These are phyloP conservation scores for Annulohypoxylon bovei DNA, from an alignment of 495 filamentous ascomycete genomes.

Conservation along the genomic window DNA sequence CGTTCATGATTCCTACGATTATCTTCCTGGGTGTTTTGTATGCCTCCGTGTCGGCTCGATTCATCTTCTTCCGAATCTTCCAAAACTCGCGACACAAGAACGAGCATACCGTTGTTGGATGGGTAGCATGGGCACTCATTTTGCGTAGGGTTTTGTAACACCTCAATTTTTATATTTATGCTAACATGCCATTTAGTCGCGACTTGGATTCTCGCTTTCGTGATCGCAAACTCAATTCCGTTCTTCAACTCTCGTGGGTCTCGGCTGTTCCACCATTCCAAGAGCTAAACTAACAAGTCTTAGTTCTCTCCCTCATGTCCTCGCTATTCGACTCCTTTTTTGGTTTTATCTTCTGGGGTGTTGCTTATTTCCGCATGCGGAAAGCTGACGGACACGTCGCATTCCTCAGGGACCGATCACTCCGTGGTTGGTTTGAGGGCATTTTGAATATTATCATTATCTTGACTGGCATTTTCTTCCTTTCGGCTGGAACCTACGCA, in stretches of 20 bases:
- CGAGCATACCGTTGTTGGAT: conserved; percentile 82
- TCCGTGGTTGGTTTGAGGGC: conserved; percentile 69
- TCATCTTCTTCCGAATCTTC: conserved; percentile 87
- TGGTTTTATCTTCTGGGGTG: conserved; percentile 93
- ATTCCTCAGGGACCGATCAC: conserved; percentile 66
- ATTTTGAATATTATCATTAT: conserved; percentile 76
- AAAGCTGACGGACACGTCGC: conserved; percentile 69
- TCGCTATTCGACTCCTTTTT: conserved; percentile 93
- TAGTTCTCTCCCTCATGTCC: conserved; percentile 83
- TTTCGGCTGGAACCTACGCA: conserved; percentile 81
- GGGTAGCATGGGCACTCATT: conserved; percentile 79
- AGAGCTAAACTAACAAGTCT: conserved; percentile 1
- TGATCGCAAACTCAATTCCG: conserved; percentile 88
- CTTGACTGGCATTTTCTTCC: conserved; percentile 75
- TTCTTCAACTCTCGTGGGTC: conserved; percentile 78
- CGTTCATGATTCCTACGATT: conserved; percentile 91
- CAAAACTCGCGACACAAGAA: conserved; percentile 78
- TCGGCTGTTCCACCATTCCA: not conserved
- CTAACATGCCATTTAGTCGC: conserved; percentile 53
- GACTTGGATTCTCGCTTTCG: conserved; percentile 81
- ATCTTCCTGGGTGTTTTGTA: conserved; percentile 91
- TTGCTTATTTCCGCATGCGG: conserved; percentile 87
- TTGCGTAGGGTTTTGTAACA: conserved; percentile 51
- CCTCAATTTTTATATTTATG: not conserved
- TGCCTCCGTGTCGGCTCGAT: conserved; percentile 85